Evolutionary conservation across 805 yeast genomes (phyloP).

Genomic region (Tetrapisispora fleetii): DNA sequence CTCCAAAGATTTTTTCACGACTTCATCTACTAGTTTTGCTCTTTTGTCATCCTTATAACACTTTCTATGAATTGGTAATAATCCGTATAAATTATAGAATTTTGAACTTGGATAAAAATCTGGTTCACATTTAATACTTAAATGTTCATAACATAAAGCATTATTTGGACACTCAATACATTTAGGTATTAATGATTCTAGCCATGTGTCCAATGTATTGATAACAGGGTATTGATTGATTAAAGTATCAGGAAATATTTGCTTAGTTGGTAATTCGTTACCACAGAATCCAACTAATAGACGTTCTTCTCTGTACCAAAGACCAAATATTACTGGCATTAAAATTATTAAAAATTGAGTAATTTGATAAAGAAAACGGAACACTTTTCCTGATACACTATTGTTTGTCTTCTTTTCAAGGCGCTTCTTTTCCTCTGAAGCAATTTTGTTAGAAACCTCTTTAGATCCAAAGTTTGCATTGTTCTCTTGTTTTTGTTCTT

Average conservation of each 20-base stretch:
- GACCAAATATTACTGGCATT: slow-evolving; percentile 32
- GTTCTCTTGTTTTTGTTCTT: too few species aligned
- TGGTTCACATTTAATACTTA: slow-evolving; percentile 58
- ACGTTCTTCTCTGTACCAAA: slow-evolving; percentile 60
- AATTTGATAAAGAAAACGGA: slow-evolving; percentile 4
- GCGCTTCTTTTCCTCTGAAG: too few species aligned
- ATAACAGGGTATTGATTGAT: neutral
- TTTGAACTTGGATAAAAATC: slow-evolving; percentile 44
- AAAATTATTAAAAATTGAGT: slow-evolving; percentile 30
- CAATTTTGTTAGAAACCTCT: too few species aligned
- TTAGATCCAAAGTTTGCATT: too few species aligned
- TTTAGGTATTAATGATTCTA: slow-evolving; percentile 43
- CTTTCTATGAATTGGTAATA: slow-evolving; percentile 49
- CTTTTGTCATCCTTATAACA: slow-evolving; percentile 71
- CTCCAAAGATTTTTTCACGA: slow-evolving; percentile 57
- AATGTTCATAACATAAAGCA: slow-evolving; percentile 57
- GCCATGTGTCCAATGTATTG: slow-evolving; percentile 32
- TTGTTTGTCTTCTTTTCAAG: neutral
- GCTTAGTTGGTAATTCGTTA: slow-evolving; percentile 32
- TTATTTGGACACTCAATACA: slow-evolving; percentile 78
- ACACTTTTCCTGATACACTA: neutral
- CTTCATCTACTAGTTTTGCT: slow-evolving; percentile 54
- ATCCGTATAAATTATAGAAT: slow-evolving; percentile 33
- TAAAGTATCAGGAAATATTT: neutral
- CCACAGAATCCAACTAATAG: slow-evolving; percentile 69